Percentiles rank a stretch among this genome's conserved stretches.
Evolutionary conservation across 1,284 basidiomycete species (phyloP).

Genomic region (Singerocomus inundabilis): DNA sequence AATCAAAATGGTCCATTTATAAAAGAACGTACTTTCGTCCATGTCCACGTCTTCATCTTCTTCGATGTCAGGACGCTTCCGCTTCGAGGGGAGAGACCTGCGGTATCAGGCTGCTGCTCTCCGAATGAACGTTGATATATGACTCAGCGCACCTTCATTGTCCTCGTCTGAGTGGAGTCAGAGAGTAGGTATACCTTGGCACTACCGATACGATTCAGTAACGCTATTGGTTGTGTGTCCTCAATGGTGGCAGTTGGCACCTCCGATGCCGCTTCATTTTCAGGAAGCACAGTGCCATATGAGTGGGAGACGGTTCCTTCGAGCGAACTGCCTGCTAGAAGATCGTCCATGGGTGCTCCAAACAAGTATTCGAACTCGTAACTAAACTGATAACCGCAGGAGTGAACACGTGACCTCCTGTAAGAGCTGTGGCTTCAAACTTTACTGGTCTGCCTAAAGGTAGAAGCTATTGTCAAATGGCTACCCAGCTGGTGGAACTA

Average conservation of each 20-base stretch:
- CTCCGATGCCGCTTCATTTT: constrained; percentile 45
- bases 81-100: constrained; percentile 46
- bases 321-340: constrained; percentile 24
- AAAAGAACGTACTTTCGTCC: constrained; percentile 38
- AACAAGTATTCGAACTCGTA: neutral
- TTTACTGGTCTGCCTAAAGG: too few species aligned
- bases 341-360: constrained; percentile 37
- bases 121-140: constrained; percentile 33
- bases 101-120: constrained; percentile 47
- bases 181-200: constrained; percentile 70
- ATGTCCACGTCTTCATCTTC: constrained; percentile 46
- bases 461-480: constrained; percentile 22
- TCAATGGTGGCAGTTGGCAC: constrained; percentile 20
- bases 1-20: neutral
- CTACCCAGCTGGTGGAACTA: constrained; percentile 41
- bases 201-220: constrained; percentile 64
- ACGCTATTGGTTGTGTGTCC: constrained; percentile 30
- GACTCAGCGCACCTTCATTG: constrained; percentile 68
- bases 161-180: constrained; percentile 52
- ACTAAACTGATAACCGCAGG: neutral
- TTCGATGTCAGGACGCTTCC: constrained; percentile 47
- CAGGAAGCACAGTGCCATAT: constrained; percentile 49
- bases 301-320: constrained; percentile 36
- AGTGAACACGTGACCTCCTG: constrained; percentile 14
- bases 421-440: too few species aligned